Evolutionary conservation across 2,329 filamentous ascomycete species (phyloP).

Genomic region (Parafenestella ontariensis): DNA sequence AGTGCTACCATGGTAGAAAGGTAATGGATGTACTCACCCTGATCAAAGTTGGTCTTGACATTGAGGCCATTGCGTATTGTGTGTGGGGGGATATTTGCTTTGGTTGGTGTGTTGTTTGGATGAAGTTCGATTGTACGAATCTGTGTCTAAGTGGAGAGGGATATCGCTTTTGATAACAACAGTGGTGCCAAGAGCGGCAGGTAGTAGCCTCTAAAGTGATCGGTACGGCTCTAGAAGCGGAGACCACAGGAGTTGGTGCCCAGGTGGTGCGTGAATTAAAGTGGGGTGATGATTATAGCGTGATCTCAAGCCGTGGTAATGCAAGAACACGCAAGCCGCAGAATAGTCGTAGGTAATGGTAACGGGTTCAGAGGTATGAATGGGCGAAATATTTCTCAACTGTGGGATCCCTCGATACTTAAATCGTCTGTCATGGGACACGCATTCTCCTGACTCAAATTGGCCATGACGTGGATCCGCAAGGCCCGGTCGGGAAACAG

Average conservation of each 20-base stretch:
- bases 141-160: conserved; percentile 18
- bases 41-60: conserved; percentile 28
- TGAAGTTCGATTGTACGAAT: background rate
- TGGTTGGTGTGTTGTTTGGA: conserved; percentile 3
- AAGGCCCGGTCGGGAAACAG: conserved; percentile 11
- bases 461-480: conserved; percentile 36
- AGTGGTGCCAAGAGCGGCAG: conserved; percentile 21
- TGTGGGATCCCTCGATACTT: conserved; percentile 10
- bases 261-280: conserved; percentile 18
- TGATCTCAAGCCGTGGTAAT: conserved; percentile 17
- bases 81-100: background rate
- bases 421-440: conserved; percentile 16
- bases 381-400: background rate
- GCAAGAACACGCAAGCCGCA: conserved; percentile 19
- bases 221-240: conserved; percentile 18
- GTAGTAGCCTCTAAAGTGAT: conserved; percentile 14
- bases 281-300: conserved; percentile 20
- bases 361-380: conserved; percentile 6
- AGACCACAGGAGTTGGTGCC: conserved; percentile 19
- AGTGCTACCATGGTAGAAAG: background rate
- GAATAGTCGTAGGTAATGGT: conserved; percentile 1
- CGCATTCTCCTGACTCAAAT: conserved; percentile 23
- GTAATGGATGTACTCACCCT: conserved; percentile 24
- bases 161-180: conserved; percentile 18
- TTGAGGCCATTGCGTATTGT: conserved; percentile 21